phyloP scores from a whole-genome alignment of 192 early-diverging fungal genomes.

The Coemansia asiatica region DNA sequence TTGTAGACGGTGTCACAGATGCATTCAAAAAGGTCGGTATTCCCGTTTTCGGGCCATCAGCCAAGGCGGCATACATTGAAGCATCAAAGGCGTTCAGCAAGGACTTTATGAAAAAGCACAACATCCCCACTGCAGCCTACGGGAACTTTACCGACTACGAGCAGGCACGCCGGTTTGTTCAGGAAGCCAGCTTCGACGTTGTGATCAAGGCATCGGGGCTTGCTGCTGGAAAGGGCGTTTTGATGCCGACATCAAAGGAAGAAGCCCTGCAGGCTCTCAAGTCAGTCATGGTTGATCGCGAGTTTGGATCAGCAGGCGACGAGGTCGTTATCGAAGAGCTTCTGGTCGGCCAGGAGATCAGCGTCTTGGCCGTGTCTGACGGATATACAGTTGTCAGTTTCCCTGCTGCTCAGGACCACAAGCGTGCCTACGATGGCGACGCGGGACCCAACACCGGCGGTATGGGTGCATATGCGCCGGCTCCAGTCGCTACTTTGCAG shows the following conservation, averaged over 20 bases:
- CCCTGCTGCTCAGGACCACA: constrained; percentile 98
- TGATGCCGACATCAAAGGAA: constrained; percentile 80
- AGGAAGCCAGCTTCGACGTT: constrained; percentile 60
- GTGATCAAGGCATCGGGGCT: constrained; percentile 97
- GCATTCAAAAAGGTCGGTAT: constrained; percentile 75
- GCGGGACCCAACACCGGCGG: constrained; percentile 96
- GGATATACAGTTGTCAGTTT: constrained; percentile 89
- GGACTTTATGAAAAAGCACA: constrained; percentile 96
- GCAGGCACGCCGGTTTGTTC: constrained; percentile 67
- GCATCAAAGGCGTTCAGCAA: constrained; percentile 99
- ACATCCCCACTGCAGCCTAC: constrained; percentile 94
- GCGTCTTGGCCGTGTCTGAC: constrained; percentile 87
- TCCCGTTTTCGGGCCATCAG: constrained; percentile 87
- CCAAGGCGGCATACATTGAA: constrained; percentile 87
- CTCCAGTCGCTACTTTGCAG: constrained; percentile 83
- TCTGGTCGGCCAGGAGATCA: constrained; percentile 91
- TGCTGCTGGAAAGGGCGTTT: constrained; percentile 96
- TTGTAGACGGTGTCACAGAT: constrained; percentile 86
- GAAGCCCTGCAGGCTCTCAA: constrained; percentile 86
- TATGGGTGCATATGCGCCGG: constrained; percentile 98
- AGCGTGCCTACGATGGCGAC: constrained; percentile 93
- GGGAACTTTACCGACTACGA: constrained; percentile 80
- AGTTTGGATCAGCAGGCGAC: constrained; percentile 86
- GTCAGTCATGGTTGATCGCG: constrained; percentile 85
- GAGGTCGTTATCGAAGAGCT: constrained; percentile 97